Conservation (phyloP, 306 rosid species). For the Malus domestica region ASM211411v1 NC_041800.1:30425233-30425732, state of each 20-base stretch:
- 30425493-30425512: too few relatives aligned
- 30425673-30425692: conserved; percentile 60
- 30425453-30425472: too few relatives aligned
- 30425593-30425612: background rate
- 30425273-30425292: background rate
- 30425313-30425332: background rate
- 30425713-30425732: conserved; percentile 4
- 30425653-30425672: conserved; percentile 51
- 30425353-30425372: background rate
- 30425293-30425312: too few relatives aligned
- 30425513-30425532: background rate
- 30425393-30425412: too few relatives aligned
- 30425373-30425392: too few relatives aligned
- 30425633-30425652: conserved; percentile 26
- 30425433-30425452: too few relatives aligned
- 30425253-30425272: too few relatives aligned
- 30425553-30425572: background rate
- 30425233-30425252: too few relatives aligned
- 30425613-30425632: conserved; percentile 36
- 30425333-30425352: background rate
- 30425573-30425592: background rate
- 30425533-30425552: background rate
- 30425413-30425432: too few relatives aligned
- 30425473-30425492: background rate
- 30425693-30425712: background rate